A percentile compares a stretch with the other conserved stretches of the same genome.
Evolutionary conservation across 2,329 filamentous ascomycete species (phyloP).

Genomic region (Botrytis porri): DNA sequence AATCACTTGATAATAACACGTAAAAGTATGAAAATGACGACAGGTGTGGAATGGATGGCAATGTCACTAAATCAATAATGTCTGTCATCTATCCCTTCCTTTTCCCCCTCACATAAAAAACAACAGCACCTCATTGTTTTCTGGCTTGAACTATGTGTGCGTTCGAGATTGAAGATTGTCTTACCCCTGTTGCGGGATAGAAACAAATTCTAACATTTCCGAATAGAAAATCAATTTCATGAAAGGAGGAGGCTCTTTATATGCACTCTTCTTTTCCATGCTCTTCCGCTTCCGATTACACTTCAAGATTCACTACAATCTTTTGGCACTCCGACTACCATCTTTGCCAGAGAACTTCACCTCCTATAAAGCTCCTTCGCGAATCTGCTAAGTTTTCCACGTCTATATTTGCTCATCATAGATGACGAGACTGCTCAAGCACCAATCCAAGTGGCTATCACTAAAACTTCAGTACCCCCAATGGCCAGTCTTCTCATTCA

Average conservation of each 20-base stretch:
- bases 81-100: not conserved
- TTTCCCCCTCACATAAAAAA: rapidly evolving
- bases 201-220: rapidly evolving
- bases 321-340: not conserved
- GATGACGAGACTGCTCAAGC: not conserved
- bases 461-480: not conserved
- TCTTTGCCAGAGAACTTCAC: not conserved
- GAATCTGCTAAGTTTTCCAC: not conserved
- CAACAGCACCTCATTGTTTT: not conserved
- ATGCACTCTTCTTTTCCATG: not conserved
- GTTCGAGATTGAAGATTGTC: not conserved
- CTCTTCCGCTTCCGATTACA: not conserved
- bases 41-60: not conserved
- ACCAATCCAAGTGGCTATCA: not conserved
- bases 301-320: not conserved
- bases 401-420: not conserved
- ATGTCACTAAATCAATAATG: not conserved
- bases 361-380: not conserved
- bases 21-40: not conserved
- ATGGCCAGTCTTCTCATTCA: not conserved
- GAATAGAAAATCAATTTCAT: not conserved
- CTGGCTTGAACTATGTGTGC: not conserved
- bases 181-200: not conserved
- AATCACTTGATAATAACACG: not conserved
- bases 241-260: not conserved